Evolutionary conservation across 305 asterid genomes (phyloP), one percentile per base, ranked within the genome.

Genomic region (Ajuga reptans): DNA sequence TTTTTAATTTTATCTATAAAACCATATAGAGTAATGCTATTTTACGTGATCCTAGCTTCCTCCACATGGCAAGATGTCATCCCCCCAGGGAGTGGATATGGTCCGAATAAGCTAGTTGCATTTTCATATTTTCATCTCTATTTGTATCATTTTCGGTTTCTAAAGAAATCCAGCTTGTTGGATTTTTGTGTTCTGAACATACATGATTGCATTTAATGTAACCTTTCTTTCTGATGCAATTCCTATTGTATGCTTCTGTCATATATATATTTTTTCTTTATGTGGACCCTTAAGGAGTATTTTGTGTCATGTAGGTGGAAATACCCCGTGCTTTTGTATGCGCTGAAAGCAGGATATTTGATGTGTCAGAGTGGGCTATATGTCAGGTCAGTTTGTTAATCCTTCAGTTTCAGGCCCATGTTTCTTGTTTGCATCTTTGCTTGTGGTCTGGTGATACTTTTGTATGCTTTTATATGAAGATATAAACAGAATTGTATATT

Each of bases 321-420:
- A 91, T 94, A 80, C 99, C 99, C 11, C 89, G 98, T 29, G 99
- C 98, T 43, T 94, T 91, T 75, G 99, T 94, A 37, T 94, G 99
- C 54, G 98, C 99, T 67, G 99, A 94, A 83, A 88, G 87, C 90
- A 91, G 71, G 82, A 83, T 94, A 69, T 94, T 91, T 72, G 99
- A 94, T 75, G 99, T 91, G 43, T 94, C 99, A 2, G 99, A 94
- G 80, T 94, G 99, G 99, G 99, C 99, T 29, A 87, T 87, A 79
- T 94, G 99, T 73, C 99, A 94, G 98, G 99, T 91, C 59, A 42
- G 92, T 75, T 31, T 55, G 60, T 62, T 17, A 51, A 18, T 55
- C 66, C 58, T 64, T 14, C 51, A 21, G 54, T 49, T 45, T 31
- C 21, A 6, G 55, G 31, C 10, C 34, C 29, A 2, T 27, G 14